Evolutionary conservation across 1,139 yeast genomes (phyloP).

Genomic region (Hanseniaspora uvarum): DNA sequence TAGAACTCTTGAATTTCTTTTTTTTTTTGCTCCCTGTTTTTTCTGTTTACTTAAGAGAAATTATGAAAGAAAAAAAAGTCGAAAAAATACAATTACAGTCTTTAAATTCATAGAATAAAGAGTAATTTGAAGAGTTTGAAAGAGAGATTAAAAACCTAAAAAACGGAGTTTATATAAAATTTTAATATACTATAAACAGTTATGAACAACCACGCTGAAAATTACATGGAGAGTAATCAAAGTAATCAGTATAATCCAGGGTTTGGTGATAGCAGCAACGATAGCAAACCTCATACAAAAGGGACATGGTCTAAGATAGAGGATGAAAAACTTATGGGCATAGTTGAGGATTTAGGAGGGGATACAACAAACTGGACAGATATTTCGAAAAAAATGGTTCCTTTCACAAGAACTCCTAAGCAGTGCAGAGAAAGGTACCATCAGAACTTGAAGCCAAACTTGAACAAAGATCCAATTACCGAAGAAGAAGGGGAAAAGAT

Average conservation of each 20-base stretch:
- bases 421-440: conserved; percentile 90
- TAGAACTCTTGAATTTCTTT: too few species aligned
- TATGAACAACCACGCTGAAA: background rate
- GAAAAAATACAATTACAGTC: too few species aligned
- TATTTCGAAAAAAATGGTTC: conserved; percentile 59
- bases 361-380: conserved; percentile 67
- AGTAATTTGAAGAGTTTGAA: too few species aligned
- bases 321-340: conserved; percentile 58
- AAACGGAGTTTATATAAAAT: too few species aligned
- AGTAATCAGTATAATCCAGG: background rate
- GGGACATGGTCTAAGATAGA: conserved; percentile 92
- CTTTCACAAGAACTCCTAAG: conserved; percentile 61
- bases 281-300: conserved; percentile 32
- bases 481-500: conserved; percentile 75
- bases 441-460: conserved; percentile 76
- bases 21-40: too few species aligned
- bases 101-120: too few species aligned
- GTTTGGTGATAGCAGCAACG: background rate
- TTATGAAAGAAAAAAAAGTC: too few species aligned
- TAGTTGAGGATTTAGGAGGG: conserved; percentile 70
- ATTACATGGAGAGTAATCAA: background rate
- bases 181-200: too few species aligned
- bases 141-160: too few species aligned
- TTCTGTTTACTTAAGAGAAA: too few species aligned
- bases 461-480: conserved; percentile 73